Evolutionary conservation across 495 filamentous ascomycete genomes (phyloP).

Genomic region (Stereocaulon alpinum): DNA sequence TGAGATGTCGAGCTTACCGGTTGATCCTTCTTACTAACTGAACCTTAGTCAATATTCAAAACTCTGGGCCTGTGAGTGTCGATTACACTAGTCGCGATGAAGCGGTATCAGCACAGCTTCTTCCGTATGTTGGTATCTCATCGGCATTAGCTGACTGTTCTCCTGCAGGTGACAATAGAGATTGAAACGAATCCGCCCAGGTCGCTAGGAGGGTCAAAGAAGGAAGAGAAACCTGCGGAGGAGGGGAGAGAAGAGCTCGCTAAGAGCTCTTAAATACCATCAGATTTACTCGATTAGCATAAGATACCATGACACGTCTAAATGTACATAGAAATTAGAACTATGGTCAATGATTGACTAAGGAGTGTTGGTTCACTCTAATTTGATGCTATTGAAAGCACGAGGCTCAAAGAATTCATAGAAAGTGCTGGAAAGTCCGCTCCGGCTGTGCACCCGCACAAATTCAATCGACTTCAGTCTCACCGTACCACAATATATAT

Average conservation of each 20-base stretch:
- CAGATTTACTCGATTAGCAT: slow-evolving; percentile 10
- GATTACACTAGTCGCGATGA: slow-evolving; percentile 54
- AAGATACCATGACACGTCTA: background rate
- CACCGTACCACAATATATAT: background rate
- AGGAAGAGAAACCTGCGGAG: slow-evolving; percentile 4
- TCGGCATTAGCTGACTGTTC: slow-evolving; percentile 5
- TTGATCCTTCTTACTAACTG: background rate
- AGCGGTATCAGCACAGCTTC: slow-evolving; percentile 38
- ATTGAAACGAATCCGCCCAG: slow-evolving; percentile 53
- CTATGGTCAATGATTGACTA: background rate
- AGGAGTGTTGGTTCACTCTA: background rate
- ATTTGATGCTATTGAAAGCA: background rate
- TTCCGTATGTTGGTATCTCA: slow-evolving; percentile 14
- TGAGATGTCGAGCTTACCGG: background rate
- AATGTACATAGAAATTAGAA: background rate
- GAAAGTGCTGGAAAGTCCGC: slow-evolving; percentile 10
- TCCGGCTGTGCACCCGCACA: slow-evolving; percentile 2
- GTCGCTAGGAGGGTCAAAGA: slow-evolving; percentile 23
- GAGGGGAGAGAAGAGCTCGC: background rate
- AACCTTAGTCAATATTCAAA: slow-evolving; percentile 19
- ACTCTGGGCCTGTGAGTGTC: slow-evolving; percentile 31
- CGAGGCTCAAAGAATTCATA: background rate
- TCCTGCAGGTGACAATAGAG: slow-evolving; percentile 51
- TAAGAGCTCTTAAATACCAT: slow-evolving; percentile 21
- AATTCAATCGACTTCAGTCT: background rate